A percentile compares a stretch with the other conserved stretches of the same genome.
These are phyloP conservation scores for Aspergillus nidulans DNA, from an alignment of 495 filamentous ascomycete species.

Conservation along the genomic window DNA sequence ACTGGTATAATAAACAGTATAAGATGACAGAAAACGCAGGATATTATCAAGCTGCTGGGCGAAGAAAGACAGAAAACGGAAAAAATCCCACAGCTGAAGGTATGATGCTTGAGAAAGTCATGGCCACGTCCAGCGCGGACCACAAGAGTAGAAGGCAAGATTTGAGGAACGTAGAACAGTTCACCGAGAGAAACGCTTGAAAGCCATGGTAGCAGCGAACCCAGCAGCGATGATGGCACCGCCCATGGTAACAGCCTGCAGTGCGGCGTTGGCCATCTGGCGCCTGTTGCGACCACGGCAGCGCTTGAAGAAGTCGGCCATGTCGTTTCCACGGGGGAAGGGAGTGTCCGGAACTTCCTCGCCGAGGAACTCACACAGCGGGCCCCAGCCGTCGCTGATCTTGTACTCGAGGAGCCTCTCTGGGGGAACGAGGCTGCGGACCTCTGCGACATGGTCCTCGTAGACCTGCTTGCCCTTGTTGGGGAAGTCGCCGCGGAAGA, in stretches of 20 bases:
- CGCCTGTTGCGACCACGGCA: slow-evolving; percentile 54
- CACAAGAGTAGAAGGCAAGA: slow-evolving; percentile 6
- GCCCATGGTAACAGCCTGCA: slow-evolving; percentile 48
- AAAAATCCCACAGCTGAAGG: background rate
- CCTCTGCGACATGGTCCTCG: slow-evolving; percentile 41
- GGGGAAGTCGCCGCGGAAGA: slow-evolving; percentile 51
- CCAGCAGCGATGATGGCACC: slow-evolving; percentile 41
- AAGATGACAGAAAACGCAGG: slow-evolving; percentile 9
- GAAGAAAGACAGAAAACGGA: background rate
- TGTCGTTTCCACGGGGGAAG: slow-evolving; percentile 47
- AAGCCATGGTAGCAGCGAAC: slow-evolving; percentile 35
- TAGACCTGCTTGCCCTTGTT: slow-evolving; percentile 50
- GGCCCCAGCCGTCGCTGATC: slow-evolving; percentile 62
- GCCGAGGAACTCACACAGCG: slow-evolving; percentile 63
- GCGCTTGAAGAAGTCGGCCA: slow-evolving; percentile 56
- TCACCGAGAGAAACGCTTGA: slow-evolving; percentile 41
- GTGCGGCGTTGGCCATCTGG: slow-evolving; percentile 58
- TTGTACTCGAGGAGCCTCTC: slow-evolving; percentile 59
- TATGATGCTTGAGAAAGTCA: background rate
- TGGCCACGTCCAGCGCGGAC: slow-evolving; percentile 17
- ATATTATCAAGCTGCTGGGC: background rate
- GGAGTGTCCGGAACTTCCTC: slow-evolving; percentile 49
- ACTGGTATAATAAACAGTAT: slow-evolving; percentile 1
- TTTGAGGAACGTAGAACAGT: slow-evolving; percentile 1
- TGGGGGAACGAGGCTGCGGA: slow-evolving; percentile 41